Evolutionary conservation across 805 yeast genomes (phyloP).

Genomic region (Starmerella khaoyaiensis): DNA sequence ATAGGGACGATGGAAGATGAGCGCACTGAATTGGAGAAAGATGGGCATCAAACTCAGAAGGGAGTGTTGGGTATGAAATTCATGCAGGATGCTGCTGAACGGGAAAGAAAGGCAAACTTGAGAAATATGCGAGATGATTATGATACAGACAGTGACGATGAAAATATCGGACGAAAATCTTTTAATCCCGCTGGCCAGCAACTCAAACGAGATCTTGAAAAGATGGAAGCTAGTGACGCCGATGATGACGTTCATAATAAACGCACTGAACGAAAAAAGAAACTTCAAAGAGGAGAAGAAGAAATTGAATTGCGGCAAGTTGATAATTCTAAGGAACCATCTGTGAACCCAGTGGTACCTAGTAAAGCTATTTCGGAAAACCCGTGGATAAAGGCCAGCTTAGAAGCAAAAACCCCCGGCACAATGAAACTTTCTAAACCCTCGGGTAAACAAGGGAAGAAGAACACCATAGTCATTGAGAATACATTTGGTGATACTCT

Average conservation of each 20-base stretch:
- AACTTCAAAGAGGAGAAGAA: conserved; percentile 10
- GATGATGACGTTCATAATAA: conserved; percentile 11
- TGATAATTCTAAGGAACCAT: background rate
- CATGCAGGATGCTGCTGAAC: conserved; percentile 79
- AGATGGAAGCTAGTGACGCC: conserved; percentile 22
- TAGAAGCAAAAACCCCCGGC: conserved; percentile 4
- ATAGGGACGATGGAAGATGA: conserved; percentile 21
- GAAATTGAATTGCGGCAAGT: conserved; percentile 4
- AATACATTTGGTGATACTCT: conserved; percentile 18
- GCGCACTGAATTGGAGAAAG: conserved; percentile 27
- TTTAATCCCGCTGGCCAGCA: conserved; percentile 18
- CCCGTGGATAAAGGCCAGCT: conserved; percentile 13
- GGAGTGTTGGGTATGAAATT: conserved; percentile 92
- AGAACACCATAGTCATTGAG: conserved; percentile 17
- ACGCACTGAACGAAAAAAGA: background rate
- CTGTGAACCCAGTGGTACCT: background rate
- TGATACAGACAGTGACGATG: conserved; percentile 24
- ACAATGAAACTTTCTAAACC: conserved; percentile 10
- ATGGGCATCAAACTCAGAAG: conserved; percentile 38
- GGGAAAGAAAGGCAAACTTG: conserved; percentile 46
- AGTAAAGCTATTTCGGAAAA: conserved; percentile 1
- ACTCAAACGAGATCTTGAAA: conserved; percentile 20
- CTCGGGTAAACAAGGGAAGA: conserved; percentile 9
- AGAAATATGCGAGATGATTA: conserved; percentile 30
- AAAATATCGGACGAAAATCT: conserved; percentile 38